A percentile compares a stretch with the other conserved stretches of the same genome.
These are phyloP conservation scores for Phoma sp. DNA, from an alignment of 2,329 filamentous ascomycete genomes.

Conservation along the genomic window DNA sequence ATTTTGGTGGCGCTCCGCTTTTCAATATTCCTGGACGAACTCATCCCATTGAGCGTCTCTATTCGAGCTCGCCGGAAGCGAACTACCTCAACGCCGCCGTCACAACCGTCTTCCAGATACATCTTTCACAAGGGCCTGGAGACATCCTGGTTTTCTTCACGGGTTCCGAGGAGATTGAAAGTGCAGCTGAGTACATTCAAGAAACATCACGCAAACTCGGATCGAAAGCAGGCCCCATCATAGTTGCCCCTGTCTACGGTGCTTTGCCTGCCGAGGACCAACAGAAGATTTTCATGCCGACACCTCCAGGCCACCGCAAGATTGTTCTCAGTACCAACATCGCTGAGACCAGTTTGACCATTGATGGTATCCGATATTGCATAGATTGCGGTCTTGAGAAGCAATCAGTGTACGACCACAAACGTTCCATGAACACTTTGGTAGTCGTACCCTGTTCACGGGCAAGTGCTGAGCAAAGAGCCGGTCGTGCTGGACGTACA, in stretches of 20 bases:
- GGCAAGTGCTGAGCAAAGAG: constrained; percentile 90
- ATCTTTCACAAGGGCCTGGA: constrained; percentile 71
- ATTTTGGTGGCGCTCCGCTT: constrained; percentile 91
- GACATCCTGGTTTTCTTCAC: constrained; percentile 96
- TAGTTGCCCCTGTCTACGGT: constrained; percentile 93
- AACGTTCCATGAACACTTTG: constrained; percentile 89
- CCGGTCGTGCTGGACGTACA: constrained; percentile 89
- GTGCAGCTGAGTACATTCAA: constrained; percentile 79
- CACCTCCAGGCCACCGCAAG: constrained; percentile 82
- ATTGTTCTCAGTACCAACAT: constrained; percentile 96
- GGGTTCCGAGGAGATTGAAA: constrained; percentile 94
- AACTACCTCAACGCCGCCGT: constrained; percentile 93
- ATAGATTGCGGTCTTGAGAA: constrained; percentile 96
- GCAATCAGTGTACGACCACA: constrained; percentile 90
- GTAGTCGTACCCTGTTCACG: constrained; percentile 90
- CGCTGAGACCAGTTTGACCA: constrained; percentile 92
- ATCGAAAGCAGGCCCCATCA: constrained; percentile 80
- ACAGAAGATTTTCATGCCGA: constrained; percentile 92
- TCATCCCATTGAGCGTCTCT: constrained; percentile 90
- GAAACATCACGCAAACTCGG: constrained; percentile 89
- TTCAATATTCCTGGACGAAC: constrained; percentile 92
- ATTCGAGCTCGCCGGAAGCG: constrained; percentile 86
- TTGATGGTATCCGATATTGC: constrained; percentile 94
- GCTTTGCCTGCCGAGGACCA: constrained; percentile 91
- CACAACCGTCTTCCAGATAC: constrained; percentile 93